Evolutionary conservation across 352 stramenopile genomes (phyloP).

Genomic region (Phytophthora idaei): DNA sequence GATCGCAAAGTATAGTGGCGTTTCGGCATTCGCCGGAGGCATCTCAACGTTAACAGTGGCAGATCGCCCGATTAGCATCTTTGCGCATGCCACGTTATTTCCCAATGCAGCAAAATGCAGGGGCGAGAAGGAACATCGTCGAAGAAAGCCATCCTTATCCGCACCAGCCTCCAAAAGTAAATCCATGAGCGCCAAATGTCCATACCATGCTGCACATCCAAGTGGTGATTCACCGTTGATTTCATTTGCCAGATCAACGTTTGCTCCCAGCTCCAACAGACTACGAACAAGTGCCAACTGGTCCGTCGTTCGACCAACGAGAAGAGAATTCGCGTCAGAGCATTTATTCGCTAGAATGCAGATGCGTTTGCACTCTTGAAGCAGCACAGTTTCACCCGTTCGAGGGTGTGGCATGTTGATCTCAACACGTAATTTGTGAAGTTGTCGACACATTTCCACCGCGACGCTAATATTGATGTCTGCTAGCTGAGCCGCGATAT

Average conservation of each 20-base stretch:
- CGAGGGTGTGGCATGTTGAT: conserved; percentile 52
- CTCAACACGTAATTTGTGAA: conserved; percentile 48
- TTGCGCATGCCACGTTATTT: conserved; percentile 44
- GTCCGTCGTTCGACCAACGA: conserved; percentile 8
- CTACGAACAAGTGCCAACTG: conserved; percentile 48
- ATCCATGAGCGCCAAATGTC: conserved; percentile 50
- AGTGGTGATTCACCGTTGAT: conserved; percentile 58
- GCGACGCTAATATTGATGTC: conserved; percentile 52
- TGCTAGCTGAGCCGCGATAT: conserved; percentile 54
- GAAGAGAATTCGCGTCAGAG: neutral
- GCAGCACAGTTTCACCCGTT: conserved; percentile 50
- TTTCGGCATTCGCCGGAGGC: conserved; percentile 44
- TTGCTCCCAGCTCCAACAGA: conserved; percentile 61
- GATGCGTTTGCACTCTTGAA: conserved; percentile 67
- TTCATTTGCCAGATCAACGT: conserved; percentile 55
- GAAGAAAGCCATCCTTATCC: conserved; percentile 41
- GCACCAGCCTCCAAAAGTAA: conserved; percentile 58
- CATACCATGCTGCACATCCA: conserved; percentile 55
- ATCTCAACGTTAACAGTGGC: conserved; percentile 51
- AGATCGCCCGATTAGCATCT: conserved; percentile 42
- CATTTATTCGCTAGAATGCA: conserved; percentile 19
- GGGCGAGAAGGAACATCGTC: conserved; percentile 52
- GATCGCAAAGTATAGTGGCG: conserved; percentile 64
- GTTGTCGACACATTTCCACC: conserved; percentile 53
- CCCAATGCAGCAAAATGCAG: conserved; percentile 65